Evolutionary conservation across 2,329 filamentous ascomycete species (phyloP).

Genomic region (Aspergillus pseudoglaucus): DNA sequence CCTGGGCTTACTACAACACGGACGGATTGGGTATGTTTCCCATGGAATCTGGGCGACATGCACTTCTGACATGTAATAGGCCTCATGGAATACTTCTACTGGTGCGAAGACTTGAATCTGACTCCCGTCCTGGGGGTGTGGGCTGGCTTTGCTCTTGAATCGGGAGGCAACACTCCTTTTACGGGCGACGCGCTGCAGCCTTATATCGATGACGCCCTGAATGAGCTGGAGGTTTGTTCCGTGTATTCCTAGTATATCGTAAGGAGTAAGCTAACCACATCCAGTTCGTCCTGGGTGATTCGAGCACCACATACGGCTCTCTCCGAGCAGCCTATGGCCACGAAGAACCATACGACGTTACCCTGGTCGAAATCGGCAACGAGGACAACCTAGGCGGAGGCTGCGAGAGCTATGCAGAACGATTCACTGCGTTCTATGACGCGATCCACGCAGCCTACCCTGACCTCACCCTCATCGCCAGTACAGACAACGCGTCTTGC

Average conservation of each 20-base stretch:
- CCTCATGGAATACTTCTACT: slow-evolving; percentile 53
- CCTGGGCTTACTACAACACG: slow-evolving; percentile 55
- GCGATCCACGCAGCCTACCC: slow-evolving; percentile 51
- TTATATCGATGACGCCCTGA: slow-evolving; percentile 53
- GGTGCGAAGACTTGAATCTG: slow-evolving; percentile 53
- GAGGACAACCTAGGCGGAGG: slow-evolving; percentile 56
- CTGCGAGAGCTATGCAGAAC: slow-evolving; percentile 42
- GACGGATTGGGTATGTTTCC: slow-evolving; percentile 46
- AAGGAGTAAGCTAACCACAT: not conserved
- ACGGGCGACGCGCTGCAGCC: slow-evolving; percentile 45
- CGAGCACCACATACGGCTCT: slow-evolving; percentile 50
- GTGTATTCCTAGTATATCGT: not conserved
- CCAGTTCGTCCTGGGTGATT: slow-evolving; percentile 49
- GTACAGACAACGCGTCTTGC: slow-evolving; percentile 20
- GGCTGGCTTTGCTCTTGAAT: slow-evolving; percentile 49
- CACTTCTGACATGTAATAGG: slow-evolving; percentile 1
- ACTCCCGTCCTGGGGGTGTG: slow-evolving; percentile 52
- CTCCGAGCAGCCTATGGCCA: slow-evolving; percentile 52
- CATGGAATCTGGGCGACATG: too few relatives aligned
- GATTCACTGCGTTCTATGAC: slow-evolving; percentile 52
- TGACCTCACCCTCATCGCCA: slow-evolving; percentile 50
- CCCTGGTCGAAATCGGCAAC: slow-evolving; percentile 59
- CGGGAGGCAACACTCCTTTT: slow-evolving; percentile 43
- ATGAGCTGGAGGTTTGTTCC: slow-evolving; percentile 47
- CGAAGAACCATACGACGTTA: slow-evolving; percentile 51